Base-by-base conservation (phyloP, 176 grass and related monocot species). In the Saccharum spontaneum region DNA sequence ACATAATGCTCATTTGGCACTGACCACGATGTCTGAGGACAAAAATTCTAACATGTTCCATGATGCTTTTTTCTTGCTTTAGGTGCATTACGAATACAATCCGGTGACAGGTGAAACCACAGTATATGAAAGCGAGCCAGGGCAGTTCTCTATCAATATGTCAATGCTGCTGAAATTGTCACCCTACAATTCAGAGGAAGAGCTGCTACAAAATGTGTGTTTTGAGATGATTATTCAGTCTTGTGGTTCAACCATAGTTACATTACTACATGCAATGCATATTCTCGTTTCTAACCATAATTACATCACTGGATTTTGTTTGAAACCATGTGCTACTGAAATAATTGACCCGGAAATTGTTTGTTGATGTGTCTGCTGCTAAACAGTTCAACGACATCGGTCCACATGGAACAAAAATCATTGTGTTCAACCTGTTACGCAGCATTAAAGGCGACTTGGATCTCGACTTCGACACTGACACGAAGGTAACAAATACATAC, bases 61-160 rank as follows among this genome's bases (percentile, higher is more conserved):
- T 36, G 20, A 57, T 22, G 4, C 1, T 79, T 69, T 71, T 66
- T 77, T 24, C 22, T 88, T 82, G 59, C 12, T 68, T 46, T 84
- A 93, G 88, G 91, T 90, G 65, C 85, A 90, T 82, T 93, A 93
- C 30, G 63, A 64, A 49, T 88, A 85, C 44, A 48, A 93, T 73
- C 66, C 91, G 17, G 76, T 86, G 55, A 36, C 7, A 1, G 81
- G 82, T 69, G 60, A 71, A 57, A 74, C 57, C 13, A 77, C 26
- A 31, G 76, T 40, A 55, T 76, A 79, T 75, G n/a, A 48, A 30
- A 26, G 18, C 28, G 14, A 74, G 1, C 70, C 67, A 71, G 34
- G 45, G 43, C 55, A 90, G 45, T 90, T 93, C 64, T 71, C n/a
- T 69, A 46, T 52, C 50, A 90, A 90, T 82, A 85, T 93, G 72